Evolutionary conservation across 805 yeast species (phyloP).

Genomic region (Dipodascus albidus): DNA sequence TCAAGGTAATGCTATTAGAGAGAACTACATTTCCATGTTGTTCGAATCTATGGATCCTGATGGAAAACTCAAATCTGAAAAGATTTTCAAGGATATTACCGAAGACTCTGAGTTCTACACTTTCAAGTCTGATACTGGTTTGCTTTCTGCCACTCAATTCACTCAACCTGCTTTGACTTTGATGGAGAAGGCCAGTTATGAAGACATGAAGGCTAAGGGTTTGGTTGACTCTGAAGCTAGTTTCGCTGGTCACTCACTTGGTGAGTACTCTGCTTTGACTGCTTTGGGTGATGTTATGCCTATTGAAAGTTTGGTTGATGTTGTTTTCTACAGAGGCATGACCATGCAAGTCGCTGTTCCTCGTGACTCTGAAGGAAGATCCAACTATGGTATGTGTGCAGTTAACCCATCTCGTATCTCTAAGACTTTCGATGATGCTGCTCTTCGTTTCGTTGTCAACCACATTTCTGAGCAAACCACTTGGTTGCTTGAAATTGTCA

Average conservation of each 20-base stretch:
- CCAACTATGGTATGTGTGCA: conserved; percentile 99
- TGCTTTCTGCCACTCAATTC: conserved; percentile 95
- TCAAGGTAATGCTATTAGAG: conserved; percentile 88
- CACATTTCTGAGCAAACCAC: conserved; percentile 73
- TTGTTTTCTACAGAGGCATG: conserved; percentile 99
- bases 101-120: conserved; percentile 75
- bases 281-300: conserved; percentile 98
- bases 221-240: conserved; percentile 85
- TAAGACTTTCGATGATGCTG: conserved; percentile 82
- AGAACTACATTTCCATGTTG: conserved; percentile 93
- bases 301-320: conserved; percentile 91
- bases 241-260: conserved; percentile 98
- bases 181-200: conserved; percentile 98
- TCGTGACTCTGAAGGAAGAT: conserved; percentile 88
- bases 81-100: conserved; percentile 87
- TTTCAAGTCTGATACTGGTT: conserved; percentile 86
- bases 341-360: conserved; percentile 99
- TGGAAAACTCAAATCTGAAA: conserved; percentile 79
- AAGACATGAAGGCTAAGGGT: conserved; percentile 94
- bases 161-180: conserved; percentile 98
- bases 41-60: conserved; percentile 86
- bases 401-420: conserved; percentile 92
- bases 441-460: conserved; percentile 87
- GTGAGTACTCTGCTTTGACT: conserved; percentile 96
- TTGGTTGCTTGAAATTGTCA: conserved; percentile 96